phyloP scores from a whole-genome alignment of 2,329 filamentous ascomycete species.

The Colletotrichum viniferum region DNA sequence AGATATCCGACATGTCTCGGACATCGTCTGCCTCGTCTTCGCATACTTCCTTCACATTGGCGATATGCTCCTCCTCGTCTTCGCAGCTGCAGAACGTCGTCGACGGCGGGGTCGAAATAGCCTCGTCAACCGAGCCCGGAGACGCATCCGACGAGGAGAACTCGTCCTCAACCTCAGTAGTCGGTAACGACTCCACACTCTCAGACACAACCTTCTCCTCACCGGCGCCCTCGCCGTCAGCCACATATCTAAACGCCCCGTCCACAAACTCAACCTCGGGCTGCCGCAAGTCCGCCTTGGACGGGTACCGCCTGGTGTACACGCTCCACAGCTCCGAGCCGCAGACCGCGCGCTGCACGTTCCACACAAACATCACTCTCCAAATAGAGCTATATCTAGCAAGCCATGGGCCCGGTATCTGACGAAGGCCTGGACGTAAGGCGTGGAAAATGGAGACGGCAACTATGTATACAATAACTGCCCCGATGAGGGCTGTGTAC shows the following conservation, averaged over 20 bases:
- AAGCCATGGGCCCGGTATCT: not conserved
- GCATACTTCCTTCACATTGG: not conserved
- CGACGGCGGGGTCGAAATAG: not conserved
- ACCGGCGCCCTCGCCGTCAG: not conserved
- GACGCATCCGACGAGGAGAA: not conserved
- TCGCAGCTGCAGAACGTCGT: not conserved
- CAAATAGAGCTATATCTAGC: not conserved
- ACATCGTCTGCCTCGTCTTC: not conserved
- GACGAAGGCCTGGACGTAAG: not conserved
- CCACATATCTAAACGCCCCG: not conserved
- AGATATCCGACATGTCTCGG: not conserved
- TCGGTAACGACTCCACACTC: not conserved
- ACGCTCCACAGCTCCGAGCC: not conserved
- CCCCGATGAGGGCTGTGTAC: not conserved
- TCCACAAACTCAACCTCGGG: not conserved
- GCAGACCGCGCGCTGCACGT: not conserved
- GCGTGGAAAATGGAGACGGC: rapidly evolving
- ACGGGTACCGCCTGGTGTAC: not conserved
- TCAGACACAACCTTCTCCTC: not conserved
- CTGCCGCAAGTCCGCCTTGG: not conserved
- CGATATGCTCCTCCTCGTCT: not conserved
- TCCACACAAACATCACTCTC: slow-evolving; percentile 38
- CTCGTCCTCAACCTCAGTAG: not conserved
- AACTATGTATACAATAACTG: rapidly evolving
- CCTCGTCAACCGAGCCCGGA: not conserved